These are phyloP conservation scores for Picea glauca DNA, from an alignment of 75 land plant species.

Conservation along the genomic window DNA sequence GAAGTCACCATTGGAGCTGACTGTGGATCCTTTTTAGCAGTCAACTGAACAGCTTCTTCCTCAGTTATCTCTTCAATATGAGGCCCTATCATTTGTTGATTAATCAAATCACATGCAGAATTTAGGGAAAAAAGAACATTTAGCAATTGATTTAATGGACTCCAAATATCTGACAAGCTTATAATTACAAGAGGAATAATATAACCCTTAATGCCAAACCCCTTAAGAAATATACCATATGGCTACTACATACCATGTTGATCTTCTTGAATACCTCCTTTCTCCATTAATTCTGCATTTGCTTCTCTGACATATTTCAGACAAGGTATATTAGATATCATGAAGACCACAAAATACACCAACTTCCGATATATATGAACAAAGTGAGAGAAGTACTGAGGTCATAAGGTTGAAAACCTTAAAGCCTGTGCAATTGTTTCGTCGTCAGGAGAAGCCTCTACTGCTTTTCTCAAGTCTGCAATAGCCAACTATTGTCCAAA, in stretches of 20 bases:
- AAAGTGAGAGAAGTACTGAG: neutral
- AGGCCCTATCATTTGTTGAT: constrained; percentile 35
- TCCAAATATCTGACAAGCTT: neutral
- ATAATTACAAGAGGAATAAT: neutral
- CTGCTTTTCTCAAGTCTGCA: constrained; percentile 73
- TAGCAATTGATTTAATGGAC: neutral
- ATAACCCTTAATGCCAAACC: neutral
- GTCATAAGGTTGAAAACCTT: constrained; percentile 40
- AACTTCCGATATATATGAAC: neutral
- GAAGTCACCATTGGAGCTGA: constrained; percentile 4
- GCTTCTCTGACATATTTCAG: constrained; percentile 34
- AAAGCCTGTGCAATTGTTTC: constrained; percentile 80
- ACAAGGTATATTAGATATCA: neutral
- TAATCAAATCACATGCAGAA: neutral
- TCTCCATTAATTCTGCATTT: constrained; percentile 18
- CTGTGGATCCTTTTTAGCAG: neutral
- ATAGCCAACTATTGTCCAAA: constrained; percentile 55
- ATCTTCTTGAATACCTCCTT: constrained; percentile 15
- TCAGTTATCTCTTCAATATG: constrained; percentile 88
- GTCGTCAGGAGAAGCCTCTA: constrained; percentile 80
- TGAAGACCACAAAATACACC: neutral
- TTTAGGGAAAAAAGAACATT: neutral
- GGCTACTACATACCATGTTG: neutral
- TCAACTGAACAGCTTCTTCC: constrained; percentile 34
- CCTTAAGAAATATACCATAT: neutral